Conservation (phyloP, 1,284 basidiomycete species). For the Cryptococcus maquisensis region DNA sequence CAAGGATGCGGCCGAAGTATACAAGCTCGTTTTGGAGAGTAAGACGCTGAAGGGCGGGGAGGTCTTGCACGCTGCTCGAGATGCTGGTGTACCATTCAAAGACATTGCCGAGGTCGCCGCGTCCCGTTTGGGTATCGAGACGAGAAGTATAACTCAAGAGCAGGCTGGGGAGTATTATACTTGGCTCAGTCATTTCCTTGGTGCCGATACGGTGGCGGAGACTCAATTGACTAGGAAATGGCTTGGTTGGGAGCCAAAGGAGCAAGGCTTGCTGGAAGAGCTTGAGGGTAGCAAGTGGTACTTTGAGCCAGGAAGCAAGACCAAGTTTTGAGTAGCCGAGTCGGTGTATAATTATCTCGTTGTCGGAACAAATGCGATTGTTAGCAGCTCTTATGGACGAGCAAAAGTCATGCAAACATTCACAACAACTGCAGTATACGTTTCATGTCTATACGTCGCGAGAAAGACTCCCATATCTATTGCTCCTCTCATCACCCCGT, state of each 20-base stretch:
- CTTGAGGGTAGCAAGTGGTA: constrained; percentile 4
- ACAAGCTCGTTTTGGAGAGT: constrained; percentile 23
- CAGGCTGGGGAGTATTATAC: constrained; percentile 19
- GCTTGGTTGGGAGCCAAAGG: constrained; percentile 13
- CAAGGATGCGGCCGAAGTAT: constrained; percentile 26
- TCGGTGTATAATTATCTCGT: too few species aligned
- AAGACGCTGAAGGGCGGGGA: constrained; percentile 9
- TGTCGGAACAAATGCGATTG: too few species aligned
- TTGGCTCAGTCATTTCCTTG: constrained; percentile 1
- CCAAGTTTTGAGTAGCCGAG: too few species aligned
- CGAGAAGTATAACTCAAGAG: constrained; percentile 6
- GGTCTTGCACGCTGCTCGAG: constrained; percentile 20
- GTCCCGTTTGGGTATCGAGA: constrained; percentile 11
- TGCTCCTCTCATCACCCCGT: constrained; percentile 33
- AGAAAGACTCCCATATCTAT: background rate
- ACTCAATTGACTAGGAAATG: constrained; percentile 2
- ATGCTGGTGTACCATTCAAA: constrained; percentile 11
- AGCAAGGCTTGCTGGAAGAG: constrained; percentile 9
- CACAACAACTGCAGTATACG: too few species aligned
- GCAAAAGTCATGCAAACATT: too few species aligned
- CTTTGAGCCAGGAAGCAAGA: background rate
- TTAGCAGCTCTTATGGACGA: too few species aligned
- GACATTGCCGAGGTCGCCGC: constrained; percentile 20
- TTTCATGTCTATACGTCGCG: too few species aligned
- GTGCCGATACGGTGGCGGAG: background rate